A percentile compares a stretch with the other conserved stretches of the same genome.
phyloP scores from a whole-genome alignment of 2,329 filamentous ascomycete species.

The Paraconiothyrium sp. region DNA sequence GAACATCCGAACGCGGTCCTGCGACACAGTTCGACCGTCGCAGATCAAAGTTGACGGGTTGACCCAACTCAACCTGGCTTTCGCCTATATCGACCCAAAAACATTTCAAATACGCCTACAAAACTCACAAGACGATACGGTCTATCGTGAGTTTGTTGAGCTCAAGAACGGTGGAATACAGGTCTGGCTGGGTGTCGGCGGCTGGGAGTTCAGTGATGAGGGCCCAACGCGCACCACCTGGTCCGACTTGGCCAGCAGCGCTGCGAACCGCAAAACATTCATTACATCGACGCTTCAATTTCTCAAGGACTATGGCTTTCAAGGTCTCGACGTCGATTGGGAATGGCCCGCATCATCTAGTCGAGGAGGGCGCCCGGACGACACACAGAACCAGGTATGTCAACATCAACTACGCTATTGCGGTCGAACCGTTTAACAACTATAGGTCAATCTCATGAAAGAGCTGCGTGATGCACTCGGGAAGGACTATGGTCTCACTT shows the following conservation, averaged over 20 bases:
- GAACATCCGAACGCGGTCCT: constrained; percentile 31
- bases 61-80: constrained; percentile 48
- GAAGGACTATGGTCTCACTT: constrained; percentile 31
- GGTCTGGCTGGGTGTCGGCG: constrained; percentile 53
- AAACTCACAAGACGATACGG: constrained; percentile 26
- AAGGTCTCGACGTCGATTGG: constrained; percentile 55
- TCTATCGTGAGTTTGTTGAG: constrained; percentile 30
- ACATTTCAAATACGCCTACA: constrained; percentile 37
- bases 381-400: constrained; percentile 38
- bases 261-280: constrained; percentile 33
- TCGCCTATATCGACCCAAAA: constrained; percentile 53
- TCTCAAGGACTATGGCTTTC: constrained; percentile 15
- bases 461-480: constrained; percentile 34
- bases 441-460: constrained; percentile 25
- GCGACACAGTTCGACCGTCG: constrained; percentile 31
- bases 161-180: constrained; percentile 33
- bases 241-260: constrained; percentile 42
- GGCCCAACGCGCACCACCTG: constrained; percentile 50
- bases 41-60: constrained; percentile 34
- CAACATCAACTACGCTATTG: neutral
- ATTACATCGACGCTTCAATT: constrained; percentile 14
- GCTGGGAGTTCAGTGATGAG: constrained; percentile 46
- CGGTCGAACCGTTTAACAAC: neutral
- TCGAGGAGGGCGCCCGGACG: constrained; percentile 48
- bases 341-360: constrained; percentile 42